phyloP scores from a whole-genome alignment of 1,284 basidiomycete species.

The Pseudomicrostroma phylloplanum region DNA sequence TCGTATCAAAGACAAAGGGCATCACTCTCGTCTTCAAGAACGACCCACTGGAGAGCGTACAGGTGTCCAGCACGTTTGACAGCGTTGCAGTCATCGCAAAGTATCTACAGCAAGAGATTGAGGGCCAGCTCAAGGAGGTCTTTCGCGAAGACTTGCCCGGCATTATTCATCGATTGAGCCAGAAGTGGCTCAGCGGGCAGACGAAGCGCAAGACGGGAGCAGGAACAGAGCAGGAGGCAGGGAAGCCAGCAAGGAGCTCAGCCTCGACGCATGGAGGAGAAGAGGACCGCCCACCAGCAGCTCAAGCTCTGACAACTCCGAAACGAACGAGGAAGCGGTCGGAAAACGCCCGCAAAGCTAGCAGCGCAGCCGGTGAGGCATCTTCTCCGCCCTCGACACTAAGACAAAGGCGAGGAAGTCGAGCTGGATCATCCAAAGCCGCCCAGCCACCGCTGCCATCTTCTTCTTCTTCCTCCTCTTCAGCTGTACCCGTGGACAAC shows the following conservation, averaged over 20 bases:
- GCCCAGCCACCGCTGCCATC: not conserved
- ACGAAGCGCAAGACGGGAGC: slow-evolving; percentile 9
- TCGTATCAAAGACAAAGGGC: slow-evolving; percentile 89
- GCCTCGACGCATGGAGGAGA: not conserved
- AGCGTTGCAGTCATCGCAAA: slow-evolving; percentile 92
- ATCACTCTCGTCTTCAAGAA: slow-evolving; percentile 99
- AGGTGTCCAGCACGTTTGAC: slow-evolving; percentile 96
- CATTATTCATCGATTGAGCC: slow-evolving; percentile 91
- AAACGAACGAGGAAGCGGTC: not conserved
- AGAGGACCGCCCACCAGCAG: not conserved
- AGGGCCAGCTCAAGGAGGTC: slow-evolving; percentile 93
- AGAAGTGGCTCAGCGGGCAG: slow-evolving; percentile 69
- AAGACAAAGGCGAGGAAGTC: not conserved
- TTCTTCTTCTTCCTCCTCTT: no score
- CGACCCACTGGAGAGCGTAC: slow-evolving; percentile 93
- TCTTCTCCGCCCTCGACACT: not conserved
- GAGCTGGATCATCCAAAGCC: not conserved
- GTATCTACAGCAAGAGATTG: slow-evolving; percentile 65
- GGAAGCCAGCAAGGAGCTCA: not conserved
- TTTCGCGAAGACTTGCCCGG: slow-evolving; percentile 93
- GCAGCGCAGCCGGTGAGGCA: not conserved
- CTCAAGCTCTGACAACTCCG: not conserved
- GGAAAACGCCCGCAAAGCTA: not conserved
- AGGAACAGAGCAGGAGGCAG: slow-evolving; percentile 8
- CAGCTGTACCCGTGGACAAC: not conserved